These are phyloP conservation scores for Hydnomerulius pinastri DNA, from an alignment of 768 basidiomycete genomes.

Conservation along the genomic window DNA sequence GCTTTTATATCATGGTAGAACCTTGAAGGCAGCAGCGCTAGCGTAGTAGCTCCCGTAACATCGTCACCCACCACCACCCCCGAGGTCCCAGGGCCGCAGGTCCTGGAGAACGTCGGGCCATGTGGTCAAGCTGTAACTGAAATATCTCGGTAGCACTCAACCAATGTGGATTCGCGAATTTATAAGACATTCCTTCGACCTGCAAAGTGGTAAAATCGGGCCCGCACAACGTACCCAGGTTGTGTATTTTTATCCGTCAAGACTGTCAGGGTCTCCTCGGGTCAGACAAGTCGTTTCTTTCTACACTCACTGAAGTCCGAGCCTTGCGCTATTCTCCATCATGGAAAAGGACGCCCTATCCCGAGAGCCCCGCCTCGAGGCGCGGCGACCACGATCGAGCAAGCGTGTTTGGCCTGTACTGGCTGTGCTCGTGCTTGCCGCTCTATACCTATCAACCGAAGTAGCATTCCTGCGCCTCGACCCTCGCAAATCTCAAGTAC, in stretches of 20 bases:
- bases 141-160: too few relatives aligned
- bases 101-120: too few relatives aligned
- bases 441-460: conserved; percentile 14
- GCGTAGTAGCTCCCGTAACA: too few relatives aligned
- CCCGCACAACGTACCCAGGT: background rate
- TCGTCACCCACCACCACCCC: too few relatives aligned
- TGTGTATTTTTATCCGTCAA: background rate
- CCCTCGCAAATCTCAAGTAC: background rate
- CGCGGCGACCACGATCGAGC: background rate
- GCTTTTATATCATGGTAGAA: too few relatives aligned
- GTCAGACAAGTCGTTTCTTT: background rate
- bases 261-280: background rate
- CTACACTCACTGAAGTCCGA: background rate
- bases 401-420: conserved; percentile 20
- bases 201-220: too few relatives aligned
- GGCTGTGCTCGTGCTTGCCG: conserved; percentile 11
- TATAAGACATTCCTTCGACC: too few relatives aligned
- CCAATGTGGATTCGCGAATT: too few relatives aligned
- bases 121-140: too few relatives aligned
- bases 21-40: too few relatives aligned
- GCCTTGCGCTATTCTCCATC: background rate
- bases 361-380: too few relatives aligned
- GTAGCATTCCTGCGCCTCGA: conserved; percentile 6
- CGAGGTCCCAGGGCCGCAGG: too few relatives aligned
- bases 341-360: conserved; percentile 14